Evolutionary conservation across 1,139 yeast genomes (phyloP), one percentile per base, ranked within the genome.

Genomic region (Waltiozyma solani): DNA sequence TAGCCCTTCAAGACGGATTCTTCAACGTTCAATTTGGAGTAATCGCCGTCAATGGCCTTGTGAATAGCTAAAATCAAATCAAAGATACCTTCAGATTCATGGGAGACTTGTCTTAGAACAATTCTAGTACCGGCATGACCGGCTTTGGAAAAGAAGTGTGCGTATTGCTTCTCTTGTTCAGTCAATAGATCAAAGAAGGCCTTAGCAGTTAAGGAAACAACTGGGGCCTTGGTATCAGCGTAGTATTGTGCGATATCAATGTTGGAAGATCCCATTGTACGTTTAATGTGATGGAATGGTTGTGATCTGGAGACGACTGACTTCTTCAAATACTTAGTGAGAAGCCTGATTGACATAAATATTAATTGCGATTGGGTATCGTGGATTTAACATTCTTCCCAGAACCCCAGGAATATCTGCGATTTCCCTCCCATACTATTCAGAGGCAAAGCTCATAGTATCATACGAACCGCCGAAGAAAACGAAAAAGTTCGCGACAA

Each of bases 71-170:
- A 55, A 38, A 86, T 71, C 54, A 84, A 63, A 49, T 85, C 89
- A 53, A 67, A 84, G 43, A 85, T 81, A 20, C 58, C 57, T 57
- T 85, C 95, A 48, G 87, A 75, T 55, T 85, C 95, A 17, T 81
- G 81, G 12, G 91, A 80, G n/a, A 85, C 93, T 36, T 87, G 85
- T 52, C 94, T 67, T 44, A 84, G 65, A 3, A 83, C 84, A 3
- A 79, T 85, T 47, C 93, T 67, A 12, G 91, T 70, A 31, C 96
- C 96, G 62, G 76, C 74, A 56, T 82, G 91, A 32, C 89, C 76
- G 3, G 95, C 95, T 50, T 81, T 73, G 21, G 86, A 76, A 59
- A 85, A 74, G 57, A 76, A 79, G 60, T 86, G 95, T 20, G 95
- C 94, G 54, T 86, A 86, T 37, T 66, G 63, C 55, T 76, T 66